Percentiles rank a stretch among this genome's conserved stretches.
Conservation (phyloP, 306 rosid genomes). For the Cucurbita maxima region DNA sequence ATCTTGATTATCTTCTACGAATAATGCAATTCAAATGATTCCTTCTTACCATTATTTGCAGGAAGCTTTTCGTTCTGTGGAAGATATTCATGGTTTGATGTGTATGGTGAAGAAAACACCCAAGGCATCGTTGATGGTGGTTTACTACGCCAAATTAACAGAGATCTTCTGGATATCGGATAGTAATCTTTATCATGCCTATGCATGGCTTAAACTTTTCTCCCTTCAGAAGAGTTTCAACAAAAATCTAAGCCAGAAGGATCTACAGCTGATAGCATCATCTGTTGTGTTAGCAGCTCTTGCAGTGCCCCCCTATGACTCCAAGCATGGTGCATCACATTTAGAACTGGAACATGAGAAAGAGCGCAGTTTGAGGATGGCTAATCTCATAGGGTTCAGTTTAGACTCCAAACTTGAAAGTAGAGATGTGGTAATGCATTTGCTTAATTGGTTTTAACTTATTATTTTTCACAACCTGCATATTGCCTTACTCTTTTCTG, state of each 20-base stretch:
- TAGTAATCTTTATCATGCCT: constrained; percentile 84
- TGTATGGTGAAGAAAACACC: constrained; percentile 95
- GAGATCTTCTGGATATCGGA: constrained; percentile 83
- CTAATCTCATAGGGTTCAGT: constrained; percentile 79
- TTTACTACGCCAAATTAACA: constrained; percentile 83
- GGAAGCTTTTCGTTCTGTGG: constrained; percentile 97
- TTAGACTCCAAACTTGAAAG: constrained; percentile 73
- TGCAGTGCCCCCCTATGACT: constrained; percentile 73
- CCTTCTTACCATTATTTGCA: constrained; percentile 15
- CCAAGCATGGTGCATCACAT: constrained; percentile 58
- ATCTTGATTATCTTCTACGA: neutral
- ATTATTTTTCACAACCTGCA: neutral
- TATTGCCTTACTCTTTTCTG: neutral
- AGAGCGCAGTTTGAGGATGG: constrained; percentile 81
- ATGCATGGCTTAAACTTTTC: constrained; percentile 95
- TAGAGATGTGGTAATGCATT: constrained; percentile 66
- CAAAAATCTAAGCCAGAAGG: constrained; percentile 91
- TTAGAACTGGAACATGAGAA: constrained; percentile 78
- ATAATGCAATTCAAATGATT: neutral
- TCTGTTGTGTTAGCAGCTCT: constrained; percentile 97
- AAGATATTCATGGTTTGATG: constrained; percentile 94
- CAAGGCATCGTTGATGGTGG: constrained; percentile 85
- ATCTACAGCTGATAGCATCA: constrained; percentile 86
- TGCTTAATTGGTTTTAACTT: constrained; percentile 1
- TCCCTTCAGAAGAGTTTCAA: constrained; percentile 77